phyloP scores from a whole-genome alignment of 495 filamentous ascomycete genomes.

The Amorphotheca resinae region DNA sequence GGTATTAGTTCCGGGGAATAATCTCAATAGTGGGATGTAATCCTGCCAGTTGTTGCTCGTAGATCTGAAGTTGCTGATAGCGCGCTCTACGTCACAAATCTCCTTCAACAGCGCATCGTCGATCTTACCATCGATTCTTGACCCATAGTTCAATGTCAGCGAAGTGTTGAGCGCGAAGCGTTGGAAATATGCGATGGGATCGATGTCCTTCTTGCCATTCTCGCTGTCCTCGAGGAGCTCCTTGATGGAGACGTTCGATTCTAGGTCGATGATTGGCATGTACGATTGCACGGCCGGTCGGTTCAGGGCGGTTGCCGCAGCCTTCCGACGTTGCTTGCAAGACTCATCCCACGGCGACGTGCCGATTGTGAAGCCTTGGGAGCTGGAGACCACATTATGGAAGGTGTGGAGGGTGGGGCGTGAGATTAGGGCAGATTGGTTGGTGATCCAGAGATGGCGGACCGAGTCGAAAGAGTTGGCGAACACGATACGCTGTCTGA shows the following conservation, averaged over 20 bases:
- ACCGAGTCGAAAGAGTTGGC: slow-evolving; percentile 60
- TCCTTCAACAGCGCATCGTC: slow-evolving; percentile 46
- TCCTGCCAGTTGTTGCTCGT: slow-evolving; percentile 63
- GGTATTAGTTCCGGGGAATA: slow-evolving; percentile 32
- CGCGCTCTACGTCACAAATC: slow-evolving; percentile 50
- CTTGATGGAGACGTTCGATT: slow-evolving; percentile 50
- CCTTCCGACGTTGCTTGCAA: slow-evolving; percentile 58
- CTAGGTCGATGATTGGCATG: slow-evolving; percentile 62
- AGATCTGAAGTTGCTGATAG: slow-evolving; percentile 49
- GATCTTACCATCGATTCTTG: slow-evolving; percentile 43
- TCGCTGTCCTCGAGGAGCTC: slow-evolving; percentile 47
- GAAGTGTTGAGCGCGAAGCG: slow-evolving; percentile 55
- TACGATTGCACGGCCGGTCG: slow-evolving; percentile 51
- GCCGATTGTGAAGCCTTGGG: slow-evolving; percentile 61
- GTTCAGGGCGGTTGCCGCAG: slow-evolving; percentile 58
- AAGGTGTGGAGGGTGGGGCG: slow-evolving; percentile 60
- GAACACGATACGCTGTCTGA: slow-evolving; percentile 46
- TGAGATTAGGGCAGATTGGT: slow-evolving; percentile 58
- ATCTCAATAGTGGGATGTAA: slow-evolving; percentile 50
- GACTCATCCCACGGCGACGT: slow-evolving; percentile 65
- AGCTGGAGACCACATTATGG: slow-evolving; percentile 56
- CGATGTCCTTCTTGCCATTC: slow-evolving; percentile 45
- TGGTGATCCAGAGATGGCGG: slow-evolving; percentile 56
- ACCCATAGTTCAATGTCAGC: slow-evolving; percentile 54
- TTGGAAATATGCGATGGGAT: slow-evolving; percentile 54